Evolutionary conservation across 495 filamentous ascomycete genomes (phyloP), one percentile per base, ranked within the genome.

Genomic region (Aspergillus diversus): DNA sequence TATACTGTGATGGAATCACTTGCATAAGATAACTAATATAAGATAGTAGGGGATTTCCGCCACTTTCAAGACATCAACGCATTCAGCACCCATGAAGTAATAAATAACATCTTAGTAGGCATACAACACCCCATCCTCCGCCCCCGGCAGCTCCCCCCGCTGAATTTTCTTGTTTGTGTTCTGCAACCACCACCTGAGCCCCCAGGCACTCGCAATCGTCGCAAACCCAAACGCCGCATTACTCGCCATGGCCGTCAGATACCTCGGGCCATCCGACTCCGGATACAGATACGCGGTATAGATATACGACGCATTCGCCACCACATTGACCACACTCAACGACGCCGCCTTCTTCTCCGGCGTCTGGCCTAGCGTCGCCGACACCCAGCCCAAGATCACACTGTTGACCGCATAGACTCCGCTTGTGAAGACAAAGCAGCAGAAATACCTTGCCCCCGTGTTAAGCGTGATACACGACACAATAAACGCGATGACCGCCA

Each of bases 331-430:
- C 31, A 66, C 35, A 0, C 49, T 55, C 5, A 63, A 15, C 16
- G 64, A 56, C 1, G 51, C 64, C 13, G 64, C 64, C 13, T 57
- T 63, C 72, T 84, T 85, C 52, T 81, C 81, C 6, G 78, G 64
- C 0, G 83, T 81, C 13, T 83, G 78, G 2, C 81, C 81, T 33
- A 84, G 78, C n/a, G 81, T 81, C 55, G 78, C 77, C 11, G 78
- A 76, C 0, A 81, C 75, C 85, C 83, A 86, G 8, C 80, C 76
- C 4, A 85, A 64, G 35, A 83, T 77, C 57, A 85, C 79, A 63
- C 78, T 75, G 62, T 81, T 80, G 3, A 80, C 79, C 0, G 71
- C 75, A 47, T 81, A 83, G 15, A 76, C 76, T 1, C 32, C 46
- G 5, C 78, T 79, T 46, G 84, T 71, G 32, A 83, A 82, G 55